Base-by-base conservation (phyloP, 179 eudicot species). In the Nepenthes alata region DNA sequence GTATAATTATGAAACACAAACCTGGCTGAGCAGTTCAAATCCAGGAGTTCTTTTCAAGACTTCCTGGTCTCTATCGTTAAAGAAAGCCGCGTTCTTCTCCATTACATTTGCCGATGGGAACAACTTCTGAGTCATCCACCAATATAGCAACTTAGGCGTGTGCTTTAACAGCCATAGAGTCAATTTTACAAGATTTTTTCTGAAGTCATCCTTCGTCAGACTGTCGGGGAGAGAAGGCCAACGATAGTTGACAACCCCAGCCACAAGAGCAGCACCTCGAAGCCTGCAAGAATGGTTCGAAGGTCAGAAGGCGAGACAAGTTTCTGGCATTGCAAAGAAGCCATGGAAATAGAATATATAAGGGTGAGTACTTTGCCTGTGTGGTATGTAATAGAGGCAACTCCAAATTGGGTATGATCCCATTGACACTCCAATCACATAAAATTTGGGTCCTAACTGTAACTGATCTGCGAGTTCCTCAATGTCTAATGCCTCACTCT, bases 81-180 rank as follows among this genome's bases (percentile, higher is more conserved):
- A 89, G 64, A 91, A 86, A 3, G 69, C 69, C 7, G 95, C 87
- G 72, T 91, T 86, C 65, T 80, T 77, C 75, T 88, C 96, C 69
- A 91, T 74, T 12, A 84, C 78, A 67, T 78, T 67, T 35, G 91
- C 68, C 2, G 98, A 78, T 50, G 86, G 84, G 59, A 91, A 81
- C 76, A 83, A 14, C 58, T 83, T 91, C 62, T 91, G 98, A 47
- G 96, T 86, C 75, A 91, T 61, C 89, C 90, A 91, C 96, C 95
- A 91, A 65, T 82, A 84, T 15, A 89, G 63, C 62, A 91, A 71
- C 12, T 87, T 74, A 6, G 96, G 87, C 53, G 59, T 70, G 54
- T 38, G 81, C 74, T 53, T 79, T 67, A 72, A 72, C 41, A 78
- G 5, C 72, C 80, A 71, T 52, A 76, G 45, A 4, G 69, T 67